Evolutionary conservation across 1,284 basidiomycete genomes (phyloP).

Genomic region (Cryptococcus sp.): DNA sequence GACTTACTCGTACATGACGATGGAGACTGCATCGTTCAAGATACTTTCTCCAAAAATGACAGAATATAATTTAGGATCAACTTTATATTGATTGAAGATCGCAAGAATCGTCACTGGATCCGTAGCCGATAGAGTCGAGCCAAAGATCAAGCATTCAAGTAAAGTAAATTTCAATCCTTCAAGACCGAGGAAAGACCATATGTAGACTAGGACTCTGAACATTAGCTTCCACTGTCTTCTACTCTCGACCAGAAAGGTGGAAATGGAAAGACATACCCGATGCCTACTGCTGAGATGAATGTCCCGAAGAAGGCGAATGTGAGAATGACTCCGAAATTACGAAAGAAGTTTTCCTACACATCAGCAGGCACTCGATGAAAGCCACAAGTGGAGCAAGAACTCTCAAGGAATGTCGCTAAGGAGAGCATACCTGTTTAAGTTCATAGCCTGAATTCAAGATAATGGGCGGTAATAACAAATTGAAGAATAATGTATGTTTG

Average conservation of each 20-base stretch:
- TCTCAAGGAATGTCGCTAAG: too few relatives aligned
- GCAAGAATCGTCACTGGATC: constrained; percentile 98
- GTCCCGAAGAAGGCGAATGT: constrained; percentile 96
- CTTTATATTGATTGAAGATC: constrained; percentile 98
- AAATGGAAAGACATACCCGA: constrained; percentile 61
- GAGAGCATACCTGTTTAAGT: constrained; percentile 73
- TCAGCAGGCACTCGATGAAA: constrained; percentile 4
- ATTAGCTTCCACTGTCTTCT: constrained; percentile 1
- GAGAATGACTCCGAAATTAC: constrained; percentile 94
- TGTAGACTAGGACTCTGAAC: constrained; percentile 75
- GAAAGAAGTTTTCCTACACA: constrained; percentile 87
- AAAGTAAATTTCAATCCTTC: constrained; percentile 72
- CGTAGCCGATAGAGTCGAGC: constrained; percentile 93
- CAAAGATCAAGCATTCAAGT: constrained; percentile 92
- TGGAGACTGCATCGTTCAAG: constrained; percentile 97
- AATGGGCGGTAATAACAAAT: constrained; percentile 93
- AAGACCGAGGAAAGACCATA: constrained; percentile 87
- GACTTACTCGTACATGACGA: constrained; percentile 99
- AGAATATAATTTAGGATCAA: constrained; percentile 95
- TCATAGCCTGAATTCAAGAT: constrained; percentile 98
- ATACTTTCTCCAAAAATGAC: constrained; percentile 98
- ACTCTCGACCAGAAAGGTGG: background rate
- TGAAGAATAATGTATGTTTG: constrained; percentile 97
- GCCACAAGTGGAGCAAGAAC: background rate
- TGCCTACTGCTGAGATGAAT: constrained; percentile 91